phyloP scores from a whole-genome alignment of 345 rosid genomes.

The Noccaea caerulescens region DNA sequence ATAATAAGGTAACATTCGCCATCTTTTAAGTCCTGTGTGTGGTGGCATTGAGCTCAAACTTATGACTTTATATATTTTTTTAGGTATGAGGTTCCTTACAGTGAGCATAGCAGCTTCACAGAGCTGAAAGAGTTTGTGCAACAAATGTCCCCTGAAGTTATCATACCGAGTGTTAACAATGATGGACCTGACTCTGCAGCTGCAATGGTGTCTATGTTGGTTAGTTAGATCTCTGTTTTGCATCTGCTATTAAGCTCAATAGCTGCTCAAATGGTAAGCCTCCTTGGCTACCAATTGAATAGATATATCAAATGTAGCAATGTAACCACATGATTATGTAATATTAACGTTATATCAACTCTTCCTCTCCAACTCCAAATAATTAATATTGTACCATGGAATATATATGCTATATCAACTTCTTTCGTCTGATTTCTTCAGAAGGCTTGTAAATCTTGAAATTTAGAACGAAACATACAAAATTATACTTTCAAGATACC shows the following conservation, averaged over 20 bases:
- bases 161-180: conserved; percentile 87
- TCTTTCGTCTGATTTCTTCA: neutral
- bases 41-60: conserved; percentile 9
- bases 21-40: neutral
- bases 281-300: conserved; percentile 3
- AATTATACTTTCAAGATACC: neutral
- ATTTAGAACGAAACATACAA: neutral
- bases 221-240: conserved; percentile 42
- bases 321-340: conserved; percentile 13
- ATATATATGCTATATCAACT: neutral
- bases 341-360: too few relatives aligned
- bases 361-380: neutral
- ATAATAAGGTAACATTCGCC: conserved; percentile 65
- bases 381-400: neutral
- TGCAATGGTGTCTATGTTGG: conserved; percentile 74
- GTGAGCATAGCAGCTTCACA: conserved; percentile 89
- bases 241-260: neutral
- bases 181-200: conserved; percentile 75
- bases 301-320: conserved; percentile 23
- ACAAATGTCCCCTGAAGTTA: conserved; percentile 65
- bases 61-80: neutral
- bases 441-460: neutral
- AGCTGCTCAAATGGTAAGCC: conserved; percentile 28
- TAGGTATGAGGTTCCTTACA: conserved; percentile 96
- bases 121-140: conserved; percentile 86